Conservation (phyloP, 441 rosid species). For the Pelargonium myrrhifolium region DNA sequence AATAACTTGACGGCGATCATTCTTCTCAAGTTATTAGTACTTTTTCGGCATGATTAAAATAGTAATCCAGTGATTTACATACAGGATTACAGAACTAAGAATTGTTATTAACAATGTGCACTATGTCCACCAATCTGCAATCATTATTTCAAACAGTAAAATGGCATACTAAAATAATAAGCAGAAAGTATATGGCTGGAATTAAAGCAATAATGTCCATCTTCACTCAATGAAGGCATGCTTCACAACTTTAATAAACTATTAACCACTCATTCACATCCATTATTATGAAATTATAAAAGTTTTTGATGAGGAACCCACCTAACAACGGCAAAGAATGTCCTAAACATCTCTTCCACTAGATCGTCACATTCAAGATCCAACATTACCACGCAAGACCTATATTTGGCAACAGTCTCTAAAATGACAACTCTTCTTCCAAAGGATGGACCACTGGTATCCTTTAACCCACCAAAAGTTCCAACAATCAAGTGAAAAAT, state of each 20-base stretch:
- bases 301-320: slow-evolving; percentile 34
- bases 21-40: not conserved
- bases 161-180: not conserved
- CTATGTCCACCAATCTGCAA: slow-evolving; percentile 3
- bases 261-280: not conserved
- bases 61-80: not conserved
- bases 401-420: slow-evolving; percentile 70
- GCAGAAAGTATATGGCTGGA: slow-evolving; percentile 2
- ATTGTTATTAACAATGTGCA: not conserved
- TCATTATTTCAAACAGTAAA: not conserved
- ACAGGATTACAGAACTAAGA: not conserved
- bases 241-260: not conserved
- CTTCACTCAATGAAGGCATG: slow-evolving; percentile 7
- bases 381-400: slow-evolving; percentile 80
- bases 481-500: slow-evolving; percentile 61
- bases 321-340: slow-evolving; percentile 92
- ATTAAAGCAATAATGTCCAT: not conserved
- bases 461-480: slow-evolving; percentile 56
- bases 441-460: slow-evolving; percentile 62
- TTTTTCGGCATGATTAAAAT: not conserved
- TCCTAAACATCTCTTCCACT: slow-evolving; percentile 63
- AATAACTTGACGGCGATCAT: slow-evolving; percentile 1
- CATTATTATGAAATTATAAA: not conserved
- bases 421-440: slow-evolving; percentile 65
- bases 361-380: slow-evolving; percentile 77